Base-by-base conservation (phyloP, 768 basidiomycete species). In the Crepidotus variabilis region DNA sequence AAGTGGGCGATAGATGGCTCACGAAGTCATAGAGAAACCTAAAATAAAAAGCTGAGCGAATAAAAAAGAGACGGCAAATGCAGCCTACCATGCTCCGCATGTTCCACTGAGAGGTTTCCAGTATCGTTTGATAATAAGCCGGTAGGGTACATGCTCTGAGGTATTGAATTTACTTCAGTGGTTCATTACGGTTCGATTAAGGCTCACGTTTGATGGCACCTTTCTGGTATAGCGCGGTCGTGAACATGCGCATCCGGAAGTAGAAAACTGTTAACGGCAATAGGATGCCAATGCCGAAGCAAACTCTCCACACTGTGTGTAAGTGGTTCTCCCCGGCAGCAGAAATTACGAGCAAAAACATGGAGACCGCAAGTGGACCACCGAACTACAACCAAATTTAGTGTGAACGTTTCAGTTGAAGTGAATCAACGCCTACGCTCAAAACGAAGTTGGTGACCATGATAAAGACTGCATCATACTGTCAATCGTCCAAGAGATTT, bases 21-120 rank as follows among this genome's bases (percentile, higher is more conserved):
- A 80, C 82, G 56, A 87, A 87, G 68, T 88, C 87, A 61, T 88
- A 88, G 43, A 87, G 74, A 69, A 86, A 86, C 85, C 84, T 85
- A 50, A 23, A 36, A 6, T 32, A 39, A 9, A 50, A 47, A 60
- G 28, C 8, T 28, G 34, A 16, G 47, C 49, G 9, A 20, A n/a
- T 1, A 21, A 20, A n/a, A 48, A 20, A 51, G 8, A 10, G 36
- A 14, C 10, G 24, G 8, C 5, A 21, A 47, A 28, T 20, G 22
- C 59, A 22, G 60, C 73, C 50, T 49, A 84, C 88, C 88, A 90
- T 46, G 87, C 85, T 14, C 86, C 87, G 56, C 81, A 84, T 5
- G 87, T 91, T 9, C 89, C 89, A 52, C 88, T 81, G 18, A 92
- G 69, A 6, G 82, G 50, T 58, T 71, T 80, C 88, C 88, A 90